Base-by-base conservation (phyloP, 2,329 filamentous ascomycete species). In the Pestalotiopsis sp. region DNA sequence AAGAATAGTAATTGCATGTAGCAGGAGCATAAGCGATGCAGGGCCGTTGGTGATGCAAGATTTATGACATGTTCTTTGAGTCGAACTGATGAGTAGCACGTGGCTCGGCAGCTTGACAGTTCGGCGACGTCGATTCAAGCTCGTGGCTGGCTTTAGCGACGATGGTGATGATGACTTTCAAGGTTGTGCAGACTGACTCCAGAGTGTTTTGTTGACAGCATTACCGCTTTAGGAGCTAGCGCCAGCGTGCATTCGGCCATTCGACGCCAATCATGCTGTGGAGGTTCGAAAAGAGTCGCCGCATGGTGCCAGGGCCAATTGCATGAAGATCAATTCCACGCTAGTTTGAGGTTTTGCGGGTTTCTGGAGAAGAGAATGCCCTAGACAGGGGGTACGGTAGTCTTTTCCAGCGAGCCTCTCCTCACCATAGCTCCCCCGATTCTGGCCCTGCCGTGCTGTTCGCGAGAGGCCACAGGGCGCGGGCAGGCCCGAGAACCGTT, bases 161-260 rank as follows among this genome's bases (percentile, higher is more conserved):
- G 45, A n/a, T 52, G 45, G 45, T n/a, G 45, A 52, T 11, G 9
- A n/a, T 52, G 45, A 52, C 45, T 27, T n/a, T n/a, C n/a, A n/a
- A n/a, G n/a, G n/a, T n/a, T n/a, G 27, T 27, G 57, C 23, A 52
- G 14, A 52, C 20, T 17, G 45, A 17, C 20, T 13, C 56, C 56
- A 25, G 39, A 23, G 14, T 65, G 62, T 66, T 66, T 66, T 66
- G 64, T 66, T 66, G 64, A 66, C 64, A 56, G 45, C 5, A 58
- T 66, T 66, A 58, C 64, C 49, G 45, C 12, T 31, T 58, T 38
- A 5, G 64, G 64, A 41, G 11, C 27, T 62, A 62, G 59, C 59
- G 23, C 27, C 12, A n/a, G 13, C 7, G 41, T 14, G 41, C 41
- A 49, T 49, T 49, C n/a, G 41, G n/a, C 20, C 41, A 49, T 49